Evolutionary conservation across 2,329 filamentous ascomycete species (phyloP), one percentile per base, ranked within the genome.

Genomic region (Simplicillium sp.): DNA sequence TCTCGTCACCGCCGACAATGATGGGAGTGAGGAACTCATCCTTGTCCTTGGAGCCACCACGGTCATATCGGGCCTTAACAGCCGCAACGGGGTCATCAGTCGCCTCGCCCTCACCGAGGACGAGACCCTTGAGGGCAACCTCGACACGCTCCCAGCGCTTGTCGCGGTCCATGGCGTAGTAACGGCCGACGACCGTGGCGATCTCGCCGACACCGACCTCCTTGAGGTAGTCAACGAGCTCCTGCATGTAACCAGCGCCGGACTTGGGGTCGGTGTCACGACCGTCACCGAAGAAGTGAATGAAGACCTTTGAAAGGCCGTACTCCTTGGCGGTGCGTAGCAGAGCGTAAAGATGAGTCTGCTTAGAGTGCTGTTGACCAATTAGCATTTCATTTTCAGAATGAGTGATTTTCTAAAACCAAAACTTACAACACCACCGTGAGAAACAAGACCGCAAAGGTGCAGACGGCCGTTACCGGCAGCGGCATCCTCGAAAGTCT

Each of bases 1-100:
- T 73, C 57, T 94, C 85, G 53, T 87, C 77, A 53, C 90, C 92
- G 49, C 87, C 87, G 46, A 97, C 75, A 56, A 98, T 88, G 62
- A 98, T 97, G 52, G 92, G 92, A 70, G 94, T 96, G 53, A 98
- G 71, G 77, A 98, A 98, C 74, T 98, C 92, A 59, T 98, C 92
- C 44, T 80, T 94, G 72, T 97, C 87, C 52, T 66, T 58, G 46
- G 56, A 48, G 29, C 65, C 66, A 42, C 78, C 82, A 57, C 84
- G 82, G 54, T 82, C 82, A 61, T 98, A 98, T 54, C 87, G 80
- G 60, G 86, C 84, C 70, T 87, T 83, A 63, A 98, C 80, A 12
- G 87, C 85, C 61, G 84, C 78, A 45, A 97, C 80, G 5, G 88
- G 87, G 61, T 98, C 92, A 36, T 74, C 77, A 62, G 80, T 85